Evolutionary conservation across 2,329 filamentous ascomycete genomes (phyloP).

Genomic region (Pseudogymnoascus sp.): DNA sequence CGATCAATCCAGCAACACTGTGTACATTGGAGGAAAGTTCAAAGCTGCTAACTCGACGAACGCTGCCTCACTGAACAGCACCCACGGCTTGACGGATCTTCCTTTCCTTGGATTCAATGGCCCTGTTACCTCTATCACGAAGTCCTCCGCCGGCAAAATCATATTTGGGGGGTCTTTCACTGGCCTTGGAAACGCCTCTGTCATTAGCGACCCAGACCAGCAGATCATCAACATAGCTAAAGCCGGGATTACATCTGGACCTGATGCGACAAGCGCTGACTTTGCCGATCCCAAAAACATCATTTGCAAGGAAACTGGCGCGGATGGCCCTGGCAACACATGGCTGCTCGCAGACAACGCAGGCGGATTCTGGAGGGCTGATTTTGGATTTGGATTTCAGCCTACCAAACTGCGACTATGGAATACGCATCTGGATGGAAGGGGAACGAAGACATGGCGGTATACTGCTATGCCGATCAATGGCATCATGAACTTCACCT

Average conservation of each 20-base stretch:
- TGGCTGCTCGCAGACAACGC: constrained; percentile 75
- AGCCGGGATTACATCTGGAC: constrained; percentile 64
- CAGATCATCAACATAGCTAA: constrained; percentile 79
- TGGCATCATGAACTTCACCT: constrained; percentile 95
- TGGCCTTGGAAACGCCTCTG: constrained; percentile 73
- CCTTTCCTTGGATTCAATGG: constrained; percentile 95
- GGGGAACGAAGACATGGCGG: constrained; percentile 82
- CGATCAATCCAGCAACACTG: constrained; percentile 67
- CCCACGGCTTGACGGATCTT: constrained; percentile 67
- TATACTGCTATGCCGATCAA: constrained; percentile 79
- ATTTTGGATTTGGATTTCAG: constrained; percentile 75
- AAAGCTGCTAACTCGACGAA: constrained; percentile 76
- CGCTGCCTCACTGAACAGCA: constrained; percentile 72
- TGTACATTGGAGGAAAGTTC: constrained; percentile 89
- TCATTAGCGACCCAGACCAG: constrained; percentile 58
- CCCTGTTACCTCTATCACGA: constrained; percentile 77
- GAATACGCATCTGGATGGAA: constrained; percentile 78
- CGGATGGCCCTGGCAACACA: constrained; percentile 66
- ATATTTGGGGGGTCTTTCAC: constrained; percentile 90
- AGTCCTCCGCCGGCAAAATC: constrained; percentile 73
- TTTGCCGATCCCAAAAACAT: constrained; percentile 75
- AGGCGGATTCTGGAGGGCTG: constrained; percentile 75
- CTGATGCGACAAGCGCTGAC: constrained; percentile 54
- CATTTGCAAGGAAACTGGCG: constrained; percentile 65
- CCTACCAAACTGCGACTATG: constrained; percentile 82